Conservation (phyloP, 1,284 basidiomycete genomes). For the Ganoderma resinaceum region DNA sequence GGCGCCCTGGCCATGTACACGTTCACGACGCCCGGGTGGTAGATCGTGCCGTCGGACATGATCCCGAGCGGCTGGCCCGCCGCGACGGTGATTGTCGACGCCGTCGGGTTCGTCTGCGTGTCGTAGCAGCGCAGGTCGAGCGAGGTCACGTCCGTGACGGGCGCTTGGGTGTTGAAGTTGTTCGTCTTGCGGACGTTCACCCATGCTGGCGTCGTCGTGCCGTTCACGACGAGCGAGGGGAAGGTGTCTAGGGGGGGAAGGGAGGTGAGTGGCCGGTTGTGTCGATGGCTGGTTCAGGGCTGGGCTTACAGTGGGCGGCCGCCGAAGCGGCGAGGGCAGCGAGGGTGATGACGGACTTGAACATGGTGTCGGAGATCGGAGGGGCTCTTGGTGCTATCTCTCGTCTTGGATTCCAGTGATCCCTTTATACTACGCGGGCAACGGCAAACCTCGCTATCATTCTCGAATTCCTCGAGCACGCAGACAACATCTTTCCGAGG, state of each 20-base stretch:
- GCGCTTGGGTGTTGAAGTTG: conserved; percentile 50
- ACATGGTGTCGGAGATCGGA: conserved; percentile 20
- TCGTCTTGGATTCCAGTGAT: not conserved
- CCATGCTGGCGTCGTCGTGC: conserved; percentile 41
- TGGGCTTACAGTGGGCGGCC: conserved; percentile 27
- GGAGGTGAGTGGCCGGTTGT: not conserved
- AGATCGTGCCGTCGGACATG: conserved; percentile 36
- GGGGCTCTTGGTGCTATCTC: conserved; percentile 13
- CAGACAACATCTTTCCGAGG: not conserved
- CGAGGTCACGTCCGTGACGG: conserved; percentile 46
- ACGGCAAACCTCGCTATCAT: not conserved
- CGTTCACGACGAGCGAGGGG: conserved; percentile 38
- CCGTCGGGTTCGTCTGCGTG: conserved; percentile 45
- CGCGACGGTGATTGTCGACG: conserved; percentile 43
- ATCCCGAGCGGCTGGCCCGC: conserved; percentile 28
- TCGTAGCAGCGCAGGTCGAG: conserved; percentile 56
- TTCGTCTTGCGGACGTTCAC: conserved; percentile 53
- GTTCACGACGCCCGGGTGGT: conserved; percentile 43
- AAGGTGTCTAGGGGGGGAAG: conserved; percentile 34
- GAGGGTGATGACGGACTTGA: conserved; percentile 28
- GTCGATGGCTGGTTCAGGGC: not conserved
- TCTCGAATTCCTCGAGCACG: not conserved
- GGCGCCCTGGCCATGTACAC: conserved; percentile 52
- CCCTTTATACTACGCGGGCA: conserved; percentile 20
- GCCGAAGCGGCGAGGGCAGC: conserved; percentile 27